Base-by-base conservation (phyloP, 179 eudicot genomes). In the Nepenthes alata region DNA sequence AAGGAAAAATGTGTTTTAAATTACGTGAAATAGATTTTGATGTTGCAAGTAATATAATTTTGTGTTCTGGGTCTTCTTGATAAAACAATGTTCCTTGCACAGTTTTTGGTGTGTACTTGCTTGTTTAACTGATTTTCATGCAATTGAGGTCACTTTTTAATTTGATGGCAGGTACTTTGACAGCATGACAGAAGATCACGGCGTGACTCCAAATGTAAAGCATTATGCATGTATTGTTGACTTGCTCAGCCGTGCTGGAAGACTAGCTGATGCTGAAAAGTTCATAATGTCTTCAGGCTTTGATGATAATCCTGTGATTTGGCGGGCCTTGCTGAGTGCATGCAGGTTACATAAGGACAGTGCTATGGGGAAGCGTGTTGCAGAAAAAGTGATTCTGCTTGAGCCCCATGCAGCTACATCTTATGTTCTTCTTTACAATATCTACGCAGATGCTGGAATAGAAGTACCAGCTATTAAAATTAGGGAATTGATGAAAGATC, bases 231-330 rank as follows among this genome's bases (percentile, higher is more conserved):
- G 60, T 25, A 34, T 72, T 2, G 64, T 53, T 36, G 72, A 72
- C 25, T 63, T 67, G 47, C 51, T 67, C 4, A 58, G 65, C 11
- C 71, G 71, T 54, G 65, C 65, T 67, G 71, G 71, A 13, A 41
- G 71, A 36, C 65, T 60, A 41, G 64, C 60, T 4, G 71, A 67
- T 53, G 71, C 71, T 35, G 65, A 60, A 45, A 54, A 37, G 6
- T 61, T 67, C 14, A 61, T 61, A 11, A 7, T 44, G 15, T 34
- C 62, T 53, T 60, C 65, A 0, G 36, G 53, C 38, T 67, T 60
- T 51, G 13, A 35, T 13, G 53, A 54, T 9, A 53, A 47, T 35
- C 55, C 71, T 14, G 48, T 67, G 53, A 54, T 60, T 15, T 67
- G 71, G 71, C 54, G 71, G 15, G 52, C 71, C 44, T 39, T 67